Conservation (phyloP, 73 alveolate species). For the Tetrahymena elliotti region DNA sequence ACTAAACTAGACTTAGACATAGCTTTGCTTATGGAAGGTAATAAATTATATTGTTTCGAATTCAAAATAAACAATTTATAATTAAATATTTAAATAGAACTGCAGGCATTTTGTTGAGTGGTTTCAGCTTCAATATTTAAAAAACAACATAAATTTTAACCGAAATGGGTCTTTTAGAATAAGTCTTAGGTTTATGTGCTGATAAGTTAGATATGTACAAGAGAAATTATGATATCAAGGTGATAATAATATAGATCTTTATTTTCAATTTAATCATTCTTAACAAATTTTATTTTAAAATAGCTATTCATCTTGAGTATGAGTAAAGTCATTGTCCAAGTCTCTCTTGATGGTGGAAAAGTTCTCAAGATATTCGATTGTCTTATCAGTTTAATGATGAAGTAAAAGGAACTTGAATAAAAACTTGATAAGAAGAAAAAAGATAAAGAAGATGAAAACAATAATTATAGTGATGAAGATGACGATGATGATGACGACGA, state of each 20-base stretch:
- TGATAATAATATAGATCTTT: neutral
- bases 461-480: neutral
- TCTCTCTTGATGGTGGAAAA: neutral
- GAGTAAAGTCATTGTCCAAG: neutral
- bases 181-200: neutral
- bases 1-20: neutral
- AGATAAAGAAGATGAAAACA: neutral
- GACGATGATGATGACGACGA: neutral
- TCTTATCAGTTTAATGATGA: neutral
- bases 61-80: too few relatives aligned
- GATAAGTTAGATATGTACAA: neutral
- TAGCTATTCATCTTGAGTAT: neutral
- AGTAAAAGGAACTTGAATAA: neutral
- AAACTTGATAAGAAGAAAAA: neutral
- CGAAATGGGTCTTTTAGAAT: neutral
- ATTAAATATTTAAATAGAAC: too few relatives aligned
- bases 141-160: neutral
- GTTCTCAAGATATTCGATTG: neutral
- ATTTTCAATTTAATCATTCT: neutral
- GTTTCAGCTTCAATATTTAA: neutral
- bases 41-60: neutral
- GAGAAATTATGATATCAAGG: neutral
- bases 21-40: neutral
- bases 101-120: neutral
- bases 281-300: neutral